Evolutionary conservation across 1,139 yeast genomes (phyloP), one percentile per base, ranked within the genome.

Genomic region (Sugiyamaella grinbergsii): DNA sequence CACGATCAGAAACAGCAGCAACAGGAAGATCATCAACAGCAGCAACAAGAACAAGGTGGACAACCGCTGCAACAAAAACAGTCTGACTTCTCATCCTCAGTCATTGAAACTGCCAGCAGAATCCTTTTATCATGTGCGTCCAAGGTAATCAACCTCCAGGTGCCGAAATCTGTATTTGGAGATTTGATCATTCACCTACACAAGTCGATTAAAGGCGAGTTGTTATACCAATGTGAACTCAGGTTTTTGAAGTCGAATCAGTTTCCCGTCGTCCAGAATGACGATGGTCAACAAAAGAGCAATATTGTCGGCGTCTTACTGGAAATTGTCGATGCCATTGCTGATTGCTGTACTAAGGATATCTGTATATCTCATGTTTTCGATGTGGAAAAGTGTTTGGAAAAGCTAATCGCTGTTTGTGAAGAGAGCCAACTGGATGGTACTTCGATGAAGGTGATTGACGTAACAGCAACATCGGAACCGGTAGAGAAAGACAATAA

Each of bases 231-330:
- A 29, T 68, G 80, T 51, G 77, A 80, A 36, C 65, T 68, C 10
- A 53, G 66, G 1, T 75, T 81, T 51, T 61, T 82, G 42, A 68
- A 73, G 13, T 72, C 78, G 2, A 68, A 77, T 4, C 66, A 65
- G n/a, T 79, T 81, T 57, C 79, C 80, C 1, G 51, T 57, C n/a
- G 68, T 73, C 3, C 33, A 51, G 10, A 55, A 60, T 10, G 50
- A 54, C 2, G 39, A 51, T 1, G 45, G 62, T 23, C 58, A 58
- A n/a, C 47, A 58, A 6, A 56, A 51, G 1, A 47, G 50, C 3
- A 57, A 58, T 28, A 53, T 60, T 15, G 54, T 56, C 10, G 52
- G 52, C 11, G 54, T 55, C 8, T 40, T 66, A 19, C 51, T 58
- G 29, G 67, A 66, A 47, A 53, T 66, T 19, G 58, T 65, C 4